Percentiles rank a stretch among this genome's conserved stretches.
phyloP scores from a whole-genome alignment of 2,329 filamentous ascomycete genomes.

The Hypoxylon sp. region DNA sequence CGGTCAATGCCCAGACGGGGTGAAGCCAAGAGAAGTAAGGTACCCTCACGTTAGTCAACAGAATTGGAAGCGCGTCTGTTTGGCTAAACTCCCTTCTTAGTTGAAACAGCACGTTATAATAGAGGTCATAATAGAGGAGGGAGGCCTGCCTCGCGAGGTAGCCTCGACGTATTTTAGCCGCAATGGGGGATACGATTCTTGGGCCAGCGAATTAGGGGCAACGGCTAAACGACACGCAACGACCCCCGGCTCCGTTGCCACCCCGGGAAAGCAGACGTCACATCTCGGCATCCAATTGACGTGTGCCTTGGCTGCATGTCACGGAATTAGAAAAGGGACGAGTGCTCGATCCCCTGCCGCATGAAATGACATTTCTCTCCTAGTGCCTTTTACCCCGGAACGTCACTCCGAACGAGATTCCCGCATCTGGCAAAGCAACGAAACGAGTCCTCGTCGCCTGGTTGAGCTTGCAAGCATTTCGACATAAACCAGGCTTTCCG shows the following conservation, averaged over 20 bases:
- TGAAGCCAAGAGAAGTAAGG: slow-evolving; percentile 35
- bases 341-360: slow-evolving; percentile 12
- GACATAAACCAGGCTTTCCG: too few relatives aligned
- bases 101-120: slow-evolving; percentile 39
- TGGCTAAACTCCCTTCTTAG: slow-evolving; percentile 42
- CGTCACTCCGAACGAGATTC: slow-evolving; percentile 26
- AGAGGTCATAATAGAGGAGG: too few relatives aligned
- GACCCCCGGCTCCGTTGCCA: slow-evolving; percentile 18
- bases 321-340: slow-evolving; percentile 22
- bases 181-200: slow-evolving; percentile 24
- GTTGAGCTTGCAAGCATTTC: too few relatives aligned
- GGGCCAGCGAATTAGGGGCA: slow-evolving; percentile 27
- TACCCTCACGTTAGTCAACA: slow-evolving; percentile 24
- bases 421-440: slow-evolving; percentile 11
- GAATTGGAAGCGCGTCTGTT: slow-evolving; percentile 24
- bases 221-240: slow-evolving; percentile 34
- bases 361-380: slow-evolving; percentile 19
- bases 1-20: slow-evolving; percentile 20
- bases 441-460: background rate
- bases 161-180: slow-evolving; percentile 41
- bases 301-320: slow-evolving; percentile 19
- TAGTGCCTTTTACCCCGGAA: slow-evolving; percentile 20
- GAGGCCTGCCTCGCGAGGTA: slow-evolving; percentile 36
- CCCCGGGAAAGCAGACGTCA: slow-evolving; percentile 28
- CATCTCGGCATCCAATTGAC: slow-evolving; percentile 27